These are phyloP conservation scores for Quercus aquifolioides DNA, from an alignment of 306 rosid genomes.

Conservation along the genomic window DNA sequence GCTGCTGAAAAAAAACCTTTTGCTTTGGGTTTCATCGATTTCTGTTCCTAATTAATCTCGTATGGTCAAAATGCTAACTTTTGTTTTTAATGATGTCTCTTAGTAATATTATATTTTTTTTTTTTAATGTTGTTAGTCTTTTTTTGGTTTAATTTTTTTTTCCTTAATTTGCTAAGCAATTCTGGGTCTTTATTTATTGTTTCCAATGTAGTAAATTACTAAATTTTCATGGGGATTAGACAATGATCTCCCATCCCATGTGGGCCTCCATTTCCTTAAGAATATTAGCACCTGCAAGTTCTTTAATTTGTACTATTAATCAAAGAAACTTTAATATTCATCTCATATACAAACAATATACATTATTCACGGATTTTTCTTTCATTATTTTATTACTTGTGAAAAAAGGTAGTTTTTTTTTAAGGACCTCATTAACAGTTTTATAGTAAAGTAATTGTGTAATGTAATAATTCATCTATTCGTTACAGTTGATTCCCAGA, in stretches of 20 bases:
- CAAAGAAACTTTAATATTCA: slow-evolving; percentile 18
- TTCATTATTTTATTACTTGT: neutral
- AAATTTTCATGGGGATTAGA: slow-evolving; percentile 49
- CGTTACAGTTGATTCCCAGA: neutral
- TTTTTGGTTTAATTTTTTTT: neutral
- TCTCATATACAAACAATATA: slow-evolving; percentile 26
- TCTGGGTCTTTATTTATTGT: neutral
- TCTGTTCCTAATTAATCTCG: slow-evolving; percentile 26
- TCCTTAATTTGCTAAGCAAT: slow-evolving; percentile 1
- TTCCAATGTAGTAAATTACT: slow-evolving; percentile 15
- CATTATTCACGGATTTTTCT: slow-evolving; percentile 3
- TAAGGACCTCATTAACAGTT: slow-evolving; percentile 19
- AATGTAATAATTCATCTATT: neutral
- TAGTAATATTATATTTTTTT: neutral
- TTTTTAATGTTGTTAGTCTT: neutral
- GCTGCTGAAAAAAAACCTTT: slow-evolving; percentile 17
- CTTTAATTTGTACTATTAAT: slow-evolving; percentile 34
- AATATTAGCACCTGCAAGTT: slow-evolving; percentile 49
- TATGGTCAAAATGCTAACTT: slow-evolving; percentile 33
- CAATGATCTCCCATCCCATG: slow-evolving; percentile 67
- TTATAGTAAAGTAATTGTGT: slow-evolving; percentile 4
- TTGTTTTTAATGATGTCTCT: slow-evolving; percentile 24
- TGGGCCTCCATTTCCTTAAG: slow-evolving; percentile 51
- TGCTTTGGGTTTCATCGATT: slow-evolving; percentile 30
- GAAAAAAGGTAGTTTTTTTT: neutral